Evolutionary conservation across 495 filamentous ascomycete genomes (phyloP), one percentile per base, ranked within the genome.

Genomic region (Penicillium cinerascens): DNA sequence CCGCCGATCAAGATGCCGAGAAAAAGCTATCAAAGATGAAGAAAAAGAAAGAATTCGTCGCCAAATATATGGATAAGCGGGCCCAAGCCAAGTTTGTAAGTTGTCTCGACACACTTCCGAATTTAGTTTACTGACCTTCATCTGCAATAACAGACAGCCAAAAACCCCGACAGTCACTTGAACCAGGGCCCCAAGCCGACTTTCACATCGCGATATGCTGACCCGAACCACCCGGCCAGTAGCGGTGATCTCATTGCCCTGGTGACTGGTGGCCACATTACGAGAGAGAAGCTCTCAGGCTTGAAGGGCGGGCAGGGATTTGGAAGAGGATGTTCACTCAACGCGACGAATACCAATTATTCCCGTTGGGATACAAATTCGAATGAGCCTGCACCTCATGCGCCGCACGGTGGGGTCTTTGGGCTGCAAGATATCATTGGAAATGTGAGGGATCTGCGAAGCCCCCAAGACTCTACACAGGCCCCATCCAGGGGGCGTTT

Each of bases 21-120:
- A 63, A 69, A 47, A 70, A 69, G 48, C 51, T 68, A n/a, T 59
- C 53, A 20, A 61, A 63, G 26, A 45, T 74, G 39, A 72, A 69
- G 52, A 66, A 68, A 29, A 65, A 64, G 36, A 56, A 65, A 42
- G 65, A 69, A 9, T 83, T 83, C 54, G 66, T 82, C 0, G 69
- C 49, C 10, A 68, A 76, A 21, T 86, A 84, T 47, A 63, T 73
- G 43, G 83, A 85, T 56, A 65, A 71, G 22, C 57, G 79, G 35
- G 73, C 75, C 5, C 77, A 75, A 39, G 77, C 76, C 0, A 54
- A 70, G 49, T 84, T 78, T 82, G 87, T 89, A 75, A 73, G 86
- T 81, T 42, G 25, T 26, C 7, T 26, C 25, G 7, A 26, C 7
- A 7, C 25, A 26, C 4, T 26, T 4, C 7, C 7, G 25, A 7